A percentile compares a stretch with the other conserved stretches of the same genome.
phyloP scores from a whole-genome alignment of 805 yeast genomes.

The Starmerella cellae region DNA sequence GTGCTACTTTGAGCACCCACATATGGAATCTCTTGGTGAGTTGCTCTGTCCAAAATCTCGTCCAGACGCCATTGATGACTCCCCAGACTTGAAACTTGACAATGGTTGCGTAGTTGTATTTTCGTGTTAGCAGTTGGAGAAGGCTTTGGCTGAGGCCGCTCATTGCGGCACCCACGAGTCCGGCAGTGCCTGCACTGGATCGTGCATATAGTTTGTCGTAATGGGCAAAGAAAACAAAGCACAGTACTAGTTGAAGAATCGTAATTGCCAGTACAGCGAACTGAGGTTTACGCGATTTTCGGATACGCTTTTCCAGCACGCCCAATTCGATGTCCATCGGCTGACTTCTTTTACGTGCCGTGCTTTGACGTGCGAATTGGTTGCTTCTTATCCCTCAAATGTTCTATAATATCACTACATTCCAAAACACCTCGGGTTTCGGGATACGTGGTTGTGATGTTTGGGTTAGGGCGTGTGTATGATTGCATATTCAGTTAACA shows the following conservation, averaged over 20 bases:
- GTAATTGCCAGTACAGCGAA: slow-evolving; percentile 13
- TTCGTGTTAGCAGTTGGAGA: slow-evolving; percentile 22
- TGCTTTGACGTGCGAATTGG: too few relatives aligned
- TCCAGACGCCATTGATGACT: slow-evolving; percentile 27
- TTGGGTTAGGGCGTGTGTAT: too few relatives aligned
- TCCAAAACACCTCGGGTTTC: too few relatives aligned
- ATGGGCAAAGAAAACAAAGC: slow-evolving; percentile 18
- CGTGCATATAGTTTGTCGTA: slow-evolving; percentile 20
- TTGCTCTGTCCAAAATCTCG: slow-evolving; percentile 29
- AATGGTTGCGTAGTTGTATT: slow-evolving; percentile 17
- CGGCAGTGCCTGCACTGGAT: slow-evolving; percentile 26
- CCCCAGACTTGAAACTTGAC: slow-evolving; percentile 30
- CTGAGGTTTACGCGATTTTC: slow-evolving; percentile 18
- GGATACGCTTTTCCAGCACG: slow-evolving; percentile 20
- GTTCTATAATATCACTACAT: too few relatives aligned
- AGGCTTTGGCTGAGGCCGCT: slow-evolving; percentile 28
- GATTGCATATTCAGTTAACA: too few relatives aligned
- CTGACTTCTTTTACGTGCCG: background rate
- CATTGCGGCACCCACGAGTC: slow-evolving; percentile 23
- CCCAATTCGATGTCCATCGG: slow-evolving; percentile 19
- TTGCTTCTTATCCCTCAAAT: too few relatives aligned
- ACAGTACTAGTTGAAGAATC: slow-evolving; percentile 19
- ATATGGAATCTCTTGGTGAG: slow-evolving; percentile 19
- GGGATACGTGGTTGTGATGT: too few relatives aligned
- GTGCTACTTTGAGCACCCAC: slow-evolving; percentile 20